Percentiles rank a stretch among this genome's conserved stretches.
phyloP scores from a whole-genome alignment of 2,329 filamentous ascomycete species.

The Ascochyta lentis region DNA sequence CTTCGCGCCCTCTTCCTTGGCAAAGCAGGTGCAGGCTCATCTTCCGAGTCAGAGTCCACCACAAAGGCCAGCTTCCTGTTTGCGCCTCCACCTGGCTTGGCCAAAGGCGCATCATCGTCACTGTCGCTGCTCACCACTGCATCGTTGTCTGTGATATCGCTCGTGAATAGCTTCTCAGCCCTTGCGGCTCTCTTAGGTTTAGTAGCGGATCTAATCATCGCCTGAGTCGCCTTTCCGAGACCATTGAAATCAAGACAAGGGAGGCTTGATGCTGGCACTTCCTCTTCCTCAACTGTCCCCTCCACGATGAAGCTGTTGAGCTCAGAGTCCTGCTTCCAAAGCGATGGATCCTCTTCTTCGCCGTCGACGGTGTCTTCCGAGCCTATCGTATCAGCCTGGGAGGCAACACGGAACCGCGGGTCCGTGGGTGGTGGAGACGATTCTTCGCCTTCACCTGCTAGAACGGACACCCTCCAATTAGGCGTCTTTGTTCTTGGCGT shows the following conservation, averaged over 20 bases:
- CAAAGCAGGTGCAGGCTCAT: conserved; percentile 30
- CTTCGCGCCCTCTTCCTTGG: conserved; percentile 36
- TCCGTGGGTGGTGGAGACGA: conserved; percentile 51
- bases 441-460: conserved; percentile 42
- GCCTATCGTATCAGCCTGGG: conserved; percentile 51
- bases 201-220: conserved; percentile 34
- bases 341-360: conserved; percentile 49
- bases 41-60: conserved; percentile 34
- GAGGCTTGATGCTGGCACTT: conserved; percentile 42
- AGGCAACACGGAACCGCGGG: conserved; percentile 46
- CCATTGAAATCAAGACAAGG: conserved; percentile 36
- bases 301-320: conserved; percentile 55
- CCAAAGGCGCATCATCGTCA: conserved; percentile 33
- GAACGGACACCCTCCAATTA: conserved; percentile 34
- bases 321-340: conserved; percentile 53
- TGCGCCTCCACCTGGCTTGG: conserved; percentile 14
- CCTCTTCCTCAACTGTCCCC: conserved; percentile 48
- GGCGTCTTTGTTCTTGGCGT: conserved; percentile 29
- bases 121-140: conserved; percentile 45
- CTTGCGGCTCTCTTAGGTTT: conserved; percentile 28
- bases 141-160: conserved; percentile 43
- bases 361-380: conserved; percentile 53
- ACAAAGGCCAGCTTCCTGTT: conserved; percentile 27
- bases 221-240: conserved; percentile 44
- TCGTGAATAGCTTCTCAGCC: conserved; percentile 45